Percentiles rank a stretch among this genome's conserved stretches.
phyloP scores from a whole-genome alignment of 345 rosid genomes.

The Pugionium dolabratum region DNA sequence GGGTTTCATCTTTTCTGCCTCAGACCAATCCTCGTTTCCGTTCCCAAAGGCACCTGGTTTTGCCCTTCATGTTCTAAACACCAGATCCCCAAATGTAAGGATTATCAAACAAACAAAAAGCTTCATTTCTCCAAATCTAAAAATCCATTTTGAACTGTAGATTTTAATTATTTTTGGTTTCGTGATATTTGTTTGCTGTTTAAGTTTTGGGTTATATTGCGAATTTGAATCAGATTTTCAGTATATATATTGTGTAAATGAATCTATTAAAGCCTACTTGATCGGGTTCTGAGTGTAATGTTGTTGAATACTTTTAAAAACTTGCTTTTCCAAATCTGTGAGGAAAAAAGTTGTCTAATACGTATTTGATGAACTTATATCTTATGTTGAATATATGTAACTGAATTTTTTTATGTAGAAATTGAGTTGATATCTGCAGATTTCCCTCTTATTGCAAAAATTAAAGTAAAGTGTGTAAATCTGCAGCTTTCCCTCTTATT shows the following conservation, averaged over 20 bases:
- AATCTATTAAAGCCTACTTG: no score
- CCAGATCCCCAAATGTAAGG: conserved; percentile 65
- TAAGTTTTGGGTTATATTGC: not conserved
- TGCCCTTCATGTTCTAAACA: conserved; percentile 64
- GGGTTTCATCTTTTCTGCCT: conserved; percentile 87
- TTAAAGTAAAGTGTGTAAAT: no score
- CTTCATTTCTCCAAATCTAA: no score
- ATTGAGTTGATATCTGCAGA: conserved; percentile 39
- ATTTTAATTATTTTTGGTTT: conserved; percentile 4
- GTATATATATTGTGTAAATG: not conserved
- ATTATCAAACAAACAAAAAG: not conserved
- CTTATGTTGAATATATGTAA: not conserved
- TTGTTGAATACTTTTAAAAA: not conserved
- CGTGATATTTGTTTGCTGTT: not conserved
- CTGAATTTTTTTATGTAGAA: no score
- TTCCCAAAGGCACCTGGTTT: conserved; percentile 87
- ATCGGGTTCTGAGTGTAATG: no score
- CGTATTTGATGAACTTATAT: no score
- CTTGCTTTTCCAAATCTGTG: not conserved
- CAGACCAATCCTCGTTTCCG: conserved; percentile 77
- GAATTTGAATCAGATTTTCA: not conserved
- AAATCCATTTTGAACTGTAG: not conserved
- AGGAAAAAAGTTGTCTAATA: not conserved
- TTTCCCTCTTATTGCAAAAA: conserved; percentile 48
- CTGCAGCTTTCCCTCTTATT: conserved; percentile 66